Conservation (phyloP, 2,329 filamentous ascomycete genomes). For the Monosporascus sp. region DNA sequence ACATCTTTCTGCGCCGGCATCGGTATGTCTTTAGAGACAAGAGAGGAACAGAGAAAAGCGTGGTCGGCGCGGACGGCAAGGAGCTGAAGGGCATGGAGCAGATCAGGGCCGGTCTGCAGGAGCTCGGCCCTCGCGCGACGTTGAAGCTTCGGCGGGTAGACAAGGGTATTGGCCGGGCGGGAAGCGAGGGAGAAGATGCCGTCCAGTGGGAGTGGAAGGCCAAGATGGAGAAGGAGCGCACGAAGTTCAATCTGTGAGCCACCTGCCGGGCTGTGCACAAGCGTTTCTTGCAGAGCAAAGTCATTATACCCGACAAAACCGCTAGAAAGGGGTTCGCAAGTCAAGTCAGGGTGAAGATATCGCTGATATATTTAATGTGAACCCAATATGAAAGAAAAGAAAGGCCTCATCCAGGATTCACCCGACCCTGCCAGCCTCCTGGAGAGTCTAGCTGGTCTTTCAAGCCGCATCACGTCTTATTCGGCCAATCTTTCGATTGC, state of each 20-base stretch:
- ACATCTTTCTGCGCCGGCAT: constrained; percentile 87
- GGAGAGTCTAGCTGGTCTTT: no score
- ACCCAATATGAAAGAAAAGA: no score
- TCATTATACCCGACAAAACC: no score
- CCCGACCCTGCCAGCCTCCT: no score
- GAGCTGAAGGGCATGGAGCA: constrained; percentile 79
- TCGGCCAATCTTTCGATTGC: no score
- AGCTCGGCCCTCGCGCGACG: constrained; percentile 72
- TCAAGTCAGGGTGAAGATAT: no score
- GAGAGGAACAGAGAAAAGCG: constrained; percentile 77
- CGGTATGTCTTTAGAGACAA: constrained; percentile 92
- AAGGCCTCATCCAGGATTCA: no score
- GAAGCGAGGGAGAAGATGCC: constrained; percentile 65
- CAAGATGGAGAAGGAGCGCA: constrained; percentile 88
- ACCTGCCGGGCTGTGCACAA: neutral
- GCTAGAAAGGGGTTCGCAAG: no score
- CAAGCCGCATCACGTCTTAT: no score
- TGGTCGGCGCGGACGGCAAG: constrained; percentile 75
- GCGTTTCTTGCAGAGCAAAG: no score
- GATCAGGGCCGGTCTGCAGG: constrained; percentile 82
- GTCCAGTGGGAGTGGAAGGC: constrained; percentile 97
- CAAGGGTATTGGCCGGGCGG: constrained; percentile 71
- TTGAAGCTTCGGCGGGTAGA: constrained; percentile 88
- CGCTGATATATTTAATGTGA: no score
- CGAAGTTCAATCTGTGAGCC: constrained; percentile 79